phyloP scores from a whole-genome alignment of 208 protist genomes.

The Crithidia brevicula region DNA sequence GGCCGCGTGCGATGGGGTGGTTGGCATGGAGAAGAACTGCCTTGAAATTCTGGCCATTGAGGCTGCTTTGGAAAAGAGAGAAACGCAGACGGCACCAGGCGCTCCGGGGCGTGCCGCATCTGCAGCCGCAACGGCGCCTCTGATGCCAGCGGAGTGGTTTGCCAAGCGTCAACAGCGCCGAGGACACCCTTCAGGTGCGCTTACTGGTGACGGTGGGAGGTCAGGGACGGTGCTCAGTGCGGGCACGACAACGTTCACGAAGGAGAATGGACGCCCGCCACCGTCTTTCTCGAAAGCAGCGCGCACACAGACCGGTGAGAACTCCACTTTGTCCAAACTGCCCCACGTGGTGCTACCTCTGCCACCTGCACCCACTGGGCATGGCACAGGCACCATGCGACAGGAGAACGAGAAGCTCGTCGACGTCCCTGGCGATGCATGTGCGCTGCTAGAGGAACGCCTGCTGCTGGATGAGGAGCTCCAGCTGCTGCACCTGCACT shows the following conservation, averaged over 20 bases:
- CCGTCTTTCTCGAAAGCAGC: too few species aligned
- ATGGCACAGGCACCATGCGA: background rate
- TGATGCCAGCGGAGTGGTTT: constrained; percentile 15
- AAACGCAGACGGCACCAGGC: background rate
- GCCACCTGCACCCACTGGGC: background rate
- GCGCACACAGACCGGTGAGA: too few species aligned
- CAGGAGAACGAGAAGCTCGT: background rate
- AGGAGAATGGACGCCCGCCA: too few species aligned
- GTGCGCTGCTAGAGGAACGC: background rate
- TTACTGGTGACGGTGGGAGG: background rate
- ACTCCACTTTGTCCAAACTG: too few species aligned
- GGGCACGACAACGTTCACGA: too few species aligned
- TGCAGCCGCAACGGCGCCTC: background rate
- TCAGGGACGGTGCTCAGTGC: background rate
- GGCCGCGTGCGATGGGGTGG: constrained; percentile 58
- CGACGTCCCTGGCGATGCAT: background rate
- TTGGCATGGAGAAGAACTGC: constrained; percentile 56
- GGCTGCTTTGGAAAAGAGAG: constrained; percentile 8
- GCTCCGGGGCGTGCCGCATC: too few species aligned
- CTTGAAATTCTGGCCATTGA: constrained; percentile 44
- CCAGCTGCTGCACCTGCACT: constrained; percentile 29
- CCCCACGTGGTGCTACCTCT: constrained; percentile 9
- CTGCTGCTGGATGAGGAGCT: constrained; percentile 27
- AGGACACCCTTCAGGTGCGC: background rate
- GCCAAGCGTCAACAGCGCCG: constrained; percentile 12